phyloP scores from a whole-genome alignment of 2,329 filamentous ascomycete genomes.

The Sphaerostilbella broomeana region DNA sequence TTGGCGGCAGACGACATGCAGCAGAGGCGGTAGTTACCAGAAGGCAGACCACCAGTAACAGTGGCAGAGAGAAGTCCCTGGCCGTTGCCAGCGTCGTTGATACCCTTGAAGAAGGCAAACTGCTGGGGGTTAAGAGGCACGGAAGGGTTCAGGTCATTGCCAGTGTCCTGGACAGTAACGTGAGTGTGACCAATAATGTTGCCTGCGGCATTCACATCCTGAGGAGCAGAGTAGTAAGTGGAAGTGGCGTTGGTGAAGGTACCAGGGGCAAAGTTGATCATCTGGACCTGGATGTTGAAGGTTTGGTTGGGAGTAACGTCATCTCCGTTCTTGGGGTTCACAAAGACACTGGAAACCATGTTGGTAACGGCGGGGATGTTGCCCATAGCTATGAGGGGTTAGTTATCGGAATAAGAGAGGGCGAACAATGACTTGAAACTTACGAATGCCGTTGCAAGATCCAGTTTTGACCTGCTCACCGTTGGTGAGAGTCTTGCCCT shows the following conservation, averaged over 20 bases:
- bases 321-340: conserved; percentile 46
- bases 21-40: conserved; percentile 59
- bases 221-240: conserved; percentile 57
- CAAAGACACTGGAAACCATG: conserved; percentile 53
- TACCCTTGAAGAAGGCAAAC: conserved; percentile 61
- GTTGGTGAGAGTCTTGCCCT: conserved; percentile 50
- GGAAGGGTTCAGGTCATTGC: conserved; percentile 42
- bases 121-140: conserved; percentile 45
- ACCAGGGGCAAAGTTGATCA: conserved; percentile 49
- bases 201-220: conserved; percentile 42
- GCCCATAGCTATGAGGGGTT: conserved; percentile 48
- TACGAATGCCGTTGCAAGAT: conserved; percentile 59
- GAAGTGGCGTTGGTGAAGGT: conserved; percentile 53
- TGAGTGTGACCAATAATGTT: conserved; percentile 54
- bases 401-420: not conserved
- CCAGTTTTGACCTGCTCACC: conserved; percentile 51
- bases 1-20: conserved; percentile 57
- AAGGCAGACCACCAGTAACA: conserved; percentile 52
- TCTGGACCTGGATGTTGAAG: conserved; percentile 48
- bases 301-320: conserved; percentile 39
- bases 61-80: conserved; percentile 46
- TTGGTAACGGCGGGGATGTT: conserved; percentile 48
- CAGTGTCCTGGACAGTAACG: conserved; percentile 51
- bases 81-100: conserved; percentile 55
- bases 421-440: conserved; percentile 23